phyloP scores from a whole-genome alignment of 1,284 basidiomycete genomes.

The Malassezia equina region DNA sequence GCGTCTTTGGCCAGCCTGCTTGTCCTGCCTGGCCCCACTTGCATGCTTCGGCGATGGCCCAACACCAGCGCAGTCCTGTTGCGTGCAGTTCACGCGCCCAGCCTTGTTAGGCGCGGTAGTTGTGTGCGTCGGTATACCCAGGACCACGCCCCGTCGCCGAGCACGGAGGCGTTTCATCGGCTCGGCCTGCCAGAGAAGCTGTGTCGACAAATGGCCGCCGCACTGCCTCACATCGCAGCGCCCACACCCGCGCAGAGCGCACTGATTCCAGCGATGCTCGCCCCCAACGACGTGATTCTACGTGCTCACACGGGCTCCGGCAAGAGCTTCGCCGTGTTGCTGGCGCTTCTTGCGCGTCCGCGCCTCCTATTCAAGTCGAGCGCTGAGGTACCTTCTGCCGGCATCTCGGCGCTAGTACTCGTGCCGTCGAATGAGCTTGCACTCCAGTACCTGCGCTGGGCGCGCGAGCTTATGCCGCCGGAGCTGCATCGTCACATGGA shows the following conservation, averaged over 20 bases:
- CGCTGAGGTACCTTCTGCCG: slow-evolving; percentile 2
- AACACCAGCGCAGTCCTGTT: neutral
- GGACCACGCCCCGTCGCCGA: neutral
- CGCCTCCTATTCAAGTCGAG: slow-evolving; percentile 30
- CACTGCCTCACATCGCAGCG: slow-evolving; percentile 28
- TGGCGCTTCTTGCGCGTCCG: slow-evolving; percentile 40
- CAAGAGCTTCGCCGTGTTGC: slow-evolving; percentile 39
- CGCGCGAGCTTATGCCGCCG: slow-evolving; percentile 25
- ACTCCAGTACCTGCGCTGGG: slow-evolving; percentile 37
- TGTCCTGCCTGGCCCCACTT: neutral
- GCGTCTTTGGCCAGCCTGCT: neutral
- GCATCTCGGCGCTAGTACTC: slow-evolving; percentile 33
- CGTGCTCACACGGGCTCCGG: slow-evolving; percentile 45
- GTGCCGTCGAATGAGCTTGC: slow-evolving; percentile 45
- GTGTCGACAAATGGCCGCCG: slow-evolving; percentile 22
- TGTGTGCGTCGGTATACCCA: neutral
- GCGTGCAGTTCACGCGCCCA: neutral
- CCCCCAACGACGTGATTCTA: slow-evolving; percentile 34
- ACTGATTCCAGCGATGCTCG: slow-evolving; percentile 31
- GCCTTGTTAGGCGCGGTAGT: neutral
- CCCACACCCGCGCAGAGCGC: slow-evolving; percentile 37
- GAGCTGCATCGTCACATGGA: slow-evolving; percentile 22
- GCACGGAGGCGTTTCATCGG: neutral
- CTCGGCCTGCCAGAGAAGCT: slow-evolving; percentile 28
- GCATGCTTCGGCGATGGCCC: neutral